Percentiles rank a stretch among this genome's conserved stretches.
Conservation (phyloP, 176 grass and related monocot genomes). For the Oryza nivara region DNA sequence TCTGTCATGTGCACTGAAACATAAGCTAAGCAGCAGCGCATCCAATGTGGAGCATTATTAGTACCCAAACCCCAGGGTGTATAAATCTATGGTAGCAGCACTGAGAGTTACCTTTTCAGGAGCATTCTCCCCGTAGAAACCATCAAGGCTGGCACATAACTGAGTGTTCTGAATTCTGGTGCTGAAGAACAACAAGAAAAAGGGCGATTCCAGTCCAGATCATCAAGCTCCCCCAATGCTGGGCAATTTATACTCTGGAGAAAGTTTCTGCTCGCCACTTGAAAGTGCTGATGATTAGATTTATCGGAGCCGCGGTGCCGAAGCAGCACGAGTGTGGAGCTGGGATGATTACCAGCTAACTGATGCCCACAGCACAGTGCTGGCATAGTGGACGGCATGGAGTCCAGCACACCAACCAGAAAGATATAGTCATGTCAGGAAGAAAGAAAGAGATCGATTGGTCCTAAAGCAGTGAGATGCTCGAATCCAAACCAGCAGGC, state of each 20-base stretch:
- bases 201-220: conserved; percentile 28
- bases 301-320: neutral
- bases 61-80: neutral
- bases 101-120: neutral
- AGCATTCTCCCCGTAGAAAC: neutral
- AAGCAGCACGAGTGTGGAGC: conserved; percentile 1
- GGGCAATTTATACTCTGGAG: conserved; percentile 26
- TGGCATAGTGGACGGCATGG: conserved; percentile 35
- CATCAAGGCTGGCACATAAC: neutral
- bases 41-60: conserved; percentile 38
- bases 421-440: conserved; percentile 15
- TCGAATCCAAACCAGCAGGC: conserved; percentile 5
- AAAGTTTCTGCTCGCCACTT: conserved; percentile 49
- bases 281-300: conserved; percentile 36
- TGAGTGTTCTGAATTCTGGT: neutral
- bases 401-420: conserved; percentile 40
- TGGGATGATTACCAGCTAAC: conserved; percentile 4
- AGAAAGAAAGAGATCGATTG: conserved; percentile 16
- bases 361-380: conserved; percentile 39
- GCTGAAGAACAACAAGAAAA: neutral
- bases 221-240: conserved; percentile 34
- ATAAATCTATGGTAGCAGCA: neutral
- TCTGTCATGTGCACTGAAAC: conserved; percentile 34
- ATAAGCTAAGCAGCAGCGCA: conserved; percentile 34
- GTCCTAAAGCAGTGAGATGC: conserved; percentile 17